Base-by-base conservation (phyloP, 768 basidiomycete genomes). In the Phylloporus arenicola region DNA sequence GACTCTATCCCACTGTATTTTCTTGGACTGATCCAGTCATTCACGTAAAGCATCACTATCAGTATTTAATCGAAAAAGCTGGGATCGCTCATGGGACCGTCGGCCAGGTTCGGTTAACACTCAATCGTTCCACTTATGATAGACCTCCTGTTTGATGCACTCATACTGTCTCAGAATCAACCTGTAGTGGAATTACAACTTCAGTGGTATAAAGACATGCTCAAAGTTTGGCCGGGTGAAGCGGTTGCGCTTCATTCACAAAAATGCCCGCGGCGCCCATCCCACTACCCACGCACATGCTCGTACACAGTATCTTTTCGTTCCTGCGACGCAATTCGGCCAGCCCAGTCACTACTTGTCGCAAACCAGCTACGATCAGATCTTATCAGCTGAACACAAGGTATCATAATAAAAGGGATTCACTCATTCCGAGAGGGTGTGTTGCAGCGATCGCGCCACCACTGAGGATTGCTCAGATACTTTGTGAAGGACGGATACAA, bases 271-370 rank as follows among this genome's bases (percentile, higher is more conserved):
- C 88, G 14, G 88, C 87, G 6, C 88, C 91, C 92, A 93, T 92
- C 16, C 92, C 92, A 59, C 85, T 88, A 19, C 92, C 92, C 24
- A 88, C 68, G 58, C 82, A 84, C 82, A 83, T 83, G 50, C 86
- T 88, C 3, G 92, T 93, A 59, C 88, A 88, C 50, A 95, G 75
- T 20, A 95, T 62, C 24, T 78, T 75, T 48, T 78, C 80, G 50
- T 83, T 77, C 51, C 75, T 79, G 37, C 92, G 75, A 58, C 80
- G 82, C 33, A 92, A 76, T 63, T 94, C 83, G 2, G 86, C 82
- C 8, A 95, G 76, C n/a, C 86, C 92, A 3, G 92, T 93, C 2
- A 89, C 86, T 20, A 92, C 82, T 68, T 93, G 92, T 25, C 92
- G 83, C 22, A 85, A 74, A 30, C 92, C 92, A 57, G 92, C 92